These are phyloP conservation scores for Aspergillus homomorphus DNA, from an alignment of 495 filamentous ascomycete genomes.

Conservation along the genomic window DNA sequence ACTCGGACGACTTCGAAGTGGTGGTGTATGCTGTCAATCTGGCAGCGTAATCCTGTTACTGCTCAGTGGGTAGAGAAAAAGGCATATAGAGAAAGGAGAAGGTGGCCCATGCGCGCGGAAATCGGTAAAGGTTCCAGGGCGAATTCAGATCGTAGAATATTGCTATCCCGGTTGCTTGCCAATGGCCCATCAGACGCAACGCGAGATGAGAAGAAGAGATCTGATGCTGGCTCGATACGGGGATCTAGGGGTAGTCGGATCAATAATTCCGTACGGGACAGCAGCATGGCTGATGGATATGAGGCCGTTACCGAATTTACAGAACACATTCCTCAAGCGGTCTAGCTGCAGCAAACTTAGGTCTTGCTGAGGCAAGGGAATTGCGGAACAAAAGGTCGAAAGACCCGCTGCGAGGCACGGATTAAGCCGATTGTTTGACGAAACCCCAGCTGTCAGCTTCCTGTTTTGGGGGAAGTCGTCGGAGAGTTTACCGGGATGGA, in stretches of 20 bases:
- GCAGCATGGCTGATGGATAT: not conserved
- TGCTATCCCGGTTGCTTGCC: not conserved
- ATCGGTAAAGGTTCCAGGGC: not conserved
- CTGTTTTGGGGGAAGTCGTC: slow-evolving; percentile 32
- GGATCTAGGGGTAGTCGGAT: not conserved
- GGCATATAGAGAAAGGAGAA: not conserved
- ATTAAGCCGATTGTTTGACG: slow-evolving; percentile 14
- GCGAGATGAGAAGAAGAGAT: not conserved
- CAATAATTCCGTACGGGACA: not conserved
- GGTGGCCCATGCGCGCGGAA: not conserved
- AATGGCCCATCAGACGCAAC: not conserved
- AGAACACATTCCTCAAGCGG: slow-evolving; percentile 12
- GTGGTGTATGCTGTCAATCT: not conserved
- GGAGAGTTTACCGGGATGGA: slow-evolving; percentile 34
- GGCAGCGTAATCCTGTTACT: not conserved
- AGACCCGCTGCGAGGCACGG: slow-evolving; percentile 12
- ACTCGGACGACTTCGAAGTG: not conserved
- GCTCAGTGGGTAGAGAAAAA: no score
- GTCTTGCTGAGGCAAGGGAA: not conserved
- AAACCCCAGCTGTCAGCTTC: slow-evolving; percentile 34
- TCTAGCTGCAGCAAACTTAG: slow-evolving; percentile 15
- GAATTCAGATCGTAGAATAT: not conserved
- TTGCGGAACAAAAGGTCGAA: not conserved
- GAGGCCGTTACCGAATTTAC: not conserved
- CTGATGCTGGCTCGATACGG: slow-evolving; percentile 4